Percentiles rank a stretch among this genome's conserved stretches.
Evolutionary conservation across 441 rosid species (phyloP).

Genomic region (Dalechampia spathulata): DNA sequence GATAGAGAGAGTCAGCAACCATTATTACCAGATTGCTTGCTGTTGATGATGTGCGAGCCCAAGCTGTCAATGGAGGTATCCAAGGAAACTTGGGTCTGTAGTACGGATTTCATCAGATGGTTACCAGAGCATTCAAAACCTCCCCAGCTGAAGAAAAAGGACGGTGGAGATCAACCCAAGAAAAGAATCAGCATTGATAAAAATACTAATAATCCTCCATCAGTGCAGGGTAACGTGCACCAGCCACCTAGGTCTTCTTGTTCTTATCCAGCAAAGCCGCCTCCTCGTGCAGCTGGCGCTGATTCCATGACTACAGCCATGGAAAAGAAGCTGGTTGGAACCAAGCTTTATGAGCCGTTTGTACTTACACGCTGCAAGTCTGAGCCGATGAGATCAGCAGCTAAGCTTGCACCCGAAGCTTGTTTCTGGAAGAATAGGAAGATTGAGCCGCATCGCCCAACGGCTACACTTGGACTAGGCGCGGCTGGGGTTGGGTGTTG

Average conservation of each 20-base stretch:
- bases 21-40: constrained; percentile 73
- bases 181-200: constrained; percentile 32
- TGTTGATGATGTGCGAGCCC: constrained; percentile 93
- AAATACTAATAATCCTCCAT: not conserved
- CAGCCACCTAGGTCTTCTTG: constrained; percentile 83
- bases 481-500: constrained; percentile 50
- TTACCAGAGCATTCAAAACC: constrained; percentile 46
- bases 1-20: constrained; percentile 23
- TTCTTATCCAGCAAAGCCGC: constrained; percentile 48
- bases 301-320: constrained; percentile 37
- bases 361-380: constrained; percentile 83
- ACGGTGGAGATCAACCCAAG: constrained; percentile 37
- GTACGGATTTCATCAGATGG: constrained; percentile 76
- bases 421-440: constrained; percentile 90
- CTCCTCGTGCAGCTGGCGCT: constrained; percentile 24
- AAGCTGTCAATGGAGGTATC: constrained; percentile 97
- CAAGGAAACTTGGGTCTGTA: constrained; percentile 90
- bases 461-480: constrained; percentile 53
- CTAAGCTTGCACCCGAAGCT: constrained; percentile 58
- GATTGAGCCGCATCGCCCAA: constrained; percentile 69
- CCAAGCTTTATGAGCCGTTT: constrained; percentile 54
- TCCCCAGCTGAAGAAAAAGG: constrained; percentile 31
- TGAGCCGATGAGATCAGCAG: constrained; percentile 68
- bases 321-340: constrained; percentile 50
- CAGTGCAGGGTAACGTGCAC: constrained; percentile 20